Conservation (phyloP, 257 asterid species). For the Verbascum thapsus region DNA sequence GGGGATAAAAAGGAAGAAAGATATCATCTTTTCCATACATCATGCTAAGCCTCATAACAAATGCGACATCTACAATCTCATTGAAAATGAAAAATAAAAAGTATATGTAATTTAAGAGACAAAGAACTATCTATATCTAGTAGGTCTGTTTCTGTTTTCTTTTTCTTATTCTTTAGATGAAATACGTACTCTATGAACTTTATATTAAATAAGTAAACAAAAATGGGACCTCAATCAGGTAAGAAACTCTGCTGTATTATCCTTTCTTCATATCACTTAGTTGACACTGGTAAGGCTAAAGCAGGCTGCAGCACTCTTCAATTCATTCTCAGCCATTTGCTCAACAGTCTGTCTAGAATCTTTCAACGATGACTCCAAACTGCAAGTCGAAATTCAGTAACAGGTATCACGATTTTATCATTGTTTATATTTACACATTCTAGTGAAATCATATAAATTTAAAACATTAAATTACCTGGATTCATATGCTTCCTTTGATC, state of each 20-base stretch:
- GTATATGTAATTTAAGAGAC: constrained; percentile 8
- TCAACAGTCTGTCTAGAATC: constrained; percentile 65
- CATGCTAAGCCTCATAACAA: neutral
- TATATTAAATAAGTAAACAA: constrained; percentile 12
- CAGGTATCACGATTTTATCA: neutral
- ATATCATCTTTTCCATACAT: neutral
- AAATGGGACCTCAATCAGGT: constrained; percentile 30
- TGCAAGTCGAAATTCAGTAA: constrained; percentile 31
- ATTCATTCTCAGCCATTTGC: constrained; percentile 70
- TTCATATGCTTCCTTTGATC: constrained; percentile 65
- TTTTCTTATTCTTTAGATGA: neutral
- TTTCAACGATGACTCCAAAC: constrained; percentile 73
- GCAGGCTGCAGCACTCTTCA: constrained; percentile 82
- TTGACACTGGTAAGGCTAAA: constrained; percentile 83
- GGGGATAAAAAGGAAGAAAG: neutral
- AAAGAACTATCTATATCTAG: neutral
- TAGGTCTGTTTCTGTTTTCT: neutral
- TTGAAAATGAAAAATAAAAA: constrained; percentile 17
- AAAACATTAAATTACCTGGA: constrained; percentile 46
- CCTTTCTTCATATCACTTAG: constrained; percentile 31
- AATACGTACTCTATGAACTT: constrained; percentile 32
- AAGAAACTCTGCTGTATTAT: constrained; percentile 30
- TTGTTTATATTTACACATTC: too few species aligned
- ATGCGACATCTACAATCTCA: constrained; percentile 10
- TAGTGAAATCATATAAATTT: neutral